These are phyloP conservation scores for Berkeleyomyces basicola DNA, from an alignment of 2,329 filamentous ascomycete genomes.

Conservation along the genomic window DNA sequence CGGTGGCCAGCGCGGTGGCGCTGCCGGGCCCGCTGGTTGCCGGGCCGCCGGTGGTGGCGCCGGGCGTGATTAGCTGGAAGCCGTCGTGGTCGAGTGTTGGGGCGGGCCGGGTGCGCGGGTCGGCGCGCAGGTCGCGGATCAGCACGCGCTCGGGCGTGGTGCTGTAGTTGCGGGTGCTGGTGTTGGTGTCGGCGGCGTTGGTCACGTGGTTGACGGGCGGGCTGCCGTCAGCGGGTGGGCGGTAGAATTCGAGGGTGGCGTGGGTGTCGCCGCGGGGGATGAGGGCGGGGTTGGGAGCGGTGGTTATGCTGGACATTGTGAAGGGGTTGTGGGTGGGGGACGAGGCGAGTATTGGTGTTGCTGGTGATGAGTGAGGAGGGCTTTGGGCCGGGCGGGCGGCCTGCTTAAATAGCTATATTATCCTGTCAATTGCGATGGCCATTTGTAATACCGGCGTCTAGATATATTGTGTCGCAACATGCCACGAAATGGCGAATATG, in stretches of 20 bases:
- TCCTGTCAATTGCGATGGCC: neutral
- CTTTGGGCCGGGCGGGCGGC: no score
- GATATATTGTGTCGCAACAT: neutral
- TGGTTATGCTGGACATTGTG: neutral
- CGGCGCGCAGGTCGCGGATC: constrained; percentile 58
- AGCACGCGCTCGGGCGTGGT: constrained; percentile 32
- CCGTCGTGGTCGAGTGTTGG: constrained; percentile 59
- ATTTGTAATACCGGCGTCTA: neutral
- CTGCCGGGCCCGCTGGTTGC: neutral
- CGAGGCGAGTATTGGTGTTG: neutral
- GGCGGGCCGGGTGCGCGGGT: constrained; percentile 31
- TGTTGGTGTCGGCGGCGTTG: constrained; percentile 31
- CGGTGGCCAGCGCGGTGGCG: constrained; percentile 25
- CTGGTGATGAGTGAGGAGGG: neutral
- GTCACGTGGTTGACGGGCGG: constrained; percentile 48
- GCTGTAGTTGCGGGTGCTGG: constrained; percentile 50
- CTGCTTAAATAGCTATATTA: neutral
- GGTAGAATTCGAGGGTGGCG: constrained; percentile 49
- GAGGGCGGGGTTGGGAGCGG: constrained; percentile 17
- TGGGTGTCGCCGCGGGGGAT: constrained; percentile 43
- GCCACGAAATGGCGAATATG: neutral
- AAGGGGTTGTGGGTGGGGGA: no score
- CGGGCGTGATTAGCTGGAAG: constrained; percentile 44
- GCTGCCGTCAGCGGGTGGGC: constrained; percentile 40
- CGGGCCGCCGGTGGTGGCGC: constrained; percentile 16